Conservation (phyloP, 2,329 filamentous ascomycete species). For the Didymella glomerata region DNA sequence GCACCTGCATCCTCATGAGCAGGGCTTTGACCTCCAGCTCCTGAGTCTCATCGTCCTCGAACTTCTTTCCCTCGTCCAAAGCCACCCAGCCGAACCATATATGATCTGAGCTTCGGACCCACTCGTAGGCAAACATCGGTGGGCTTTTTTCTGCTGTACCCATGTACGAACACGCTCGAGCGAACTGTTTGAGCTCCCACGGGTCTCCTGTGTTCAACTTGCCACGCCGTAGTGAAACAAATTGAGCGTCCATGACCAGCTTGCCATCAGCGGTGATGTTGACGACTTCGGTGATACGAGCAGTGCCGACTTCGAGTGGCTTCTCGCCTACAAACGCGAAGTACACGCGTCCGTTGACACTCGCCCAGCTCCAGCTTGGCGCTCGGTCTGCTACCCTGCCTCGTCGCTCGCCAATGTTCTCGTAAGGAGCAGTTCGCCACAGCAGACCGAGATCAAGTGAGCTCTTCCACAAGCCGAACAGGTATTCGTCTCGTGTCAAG, state of each 20-base stretch:
- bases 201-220: not conserved
- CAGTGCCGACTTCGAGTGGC: not conserved
- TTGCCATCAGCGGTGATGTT: not conserved
- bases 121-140: not conserved
- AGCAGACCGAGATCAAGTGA: not conserved
- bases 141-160: not conserved
- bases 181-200: not conserved
- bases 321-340: not conserved
- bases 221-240: not conserved
- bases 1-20: not conserved
- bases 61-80: not conserved
- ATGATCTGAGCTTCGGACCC: not conserved
- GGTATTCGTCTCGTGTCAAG: not conserved
- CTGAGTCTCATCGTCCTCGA: not conserved
- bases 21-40: not conserved
- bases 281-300: not conserved
- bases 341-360: not conserved
- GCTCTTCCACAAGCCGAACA: not conserved
- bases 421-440: not conserved
- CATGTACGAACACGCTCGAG: not conserved
- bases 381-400: not conserved
- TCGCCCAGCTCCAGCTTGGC: not conserved
- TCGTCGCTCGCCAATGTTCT: not conserved
- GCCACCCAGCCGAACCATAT: not conserved
- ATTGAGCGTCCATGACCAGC: not conserved